Conservation (phyloP, 169 alveolate genomes). For the Theileria annulata region DNA sequence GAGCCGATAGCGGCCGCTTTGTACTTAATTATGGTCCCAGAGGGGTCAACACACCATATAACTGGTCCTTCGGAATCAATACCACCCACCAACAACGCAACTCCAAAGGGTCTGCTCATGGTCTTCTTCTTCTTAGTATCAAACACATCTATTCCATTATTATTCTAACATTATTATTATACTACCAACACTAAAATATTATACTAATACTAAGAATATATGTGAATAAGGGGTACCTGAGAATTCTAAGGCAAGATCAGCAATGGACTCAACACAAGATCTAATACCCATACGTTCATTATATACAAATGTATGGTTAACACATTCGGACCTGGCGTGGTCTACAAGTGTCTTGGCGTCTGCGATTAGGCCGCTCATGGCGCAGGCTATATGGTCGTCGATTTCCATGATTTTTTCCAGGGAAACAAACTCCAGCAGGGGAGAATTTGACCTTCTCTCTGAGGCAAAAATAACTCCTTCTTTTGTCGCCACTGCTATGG, state of each 20-base stretch:
- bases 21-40: conserved; percentile 91
- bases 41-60: conserved; percentile 96
- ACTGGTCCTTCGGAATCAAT: conserved; percentile 94
- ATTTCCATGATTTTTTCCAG: conserved; percentile 93
- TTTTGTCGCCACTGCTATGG: conserved; percentile 94
- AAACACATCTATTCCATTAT: conserved; percentile 35
- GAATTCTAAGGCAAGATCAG: conserved; percentile 96
- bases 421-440: conserved; percentile 88
- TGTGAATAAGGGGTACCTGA: conserved; percentile 68
- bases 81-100: conserved; percentile 95
- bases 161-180: neutral
- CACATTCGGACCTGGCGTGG: conserved; percentile 97
- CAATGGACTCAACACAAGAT: conserved; percentile 87
- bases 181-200: neutral
- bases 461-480: conserved; percentile 97
- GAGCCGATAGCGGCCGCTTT: conserved; percentile 98
- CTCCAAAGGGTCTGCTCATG: conserved; percentile 97
- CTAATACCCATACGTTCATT: conserved; percentile 91
- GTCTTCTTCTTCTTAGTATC: conserved; percentile 83
- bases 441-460: conserved; percentile 89
- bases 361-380: conserved; percentile 97
- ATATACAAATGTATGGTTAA: conserved; percentile 93
- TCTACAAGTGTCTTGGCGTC: conserved; percentile 98
- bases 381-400: conserved; percentile 95
- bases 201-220: neutral